phyloP scores from a whole-genome alignment of 2,329 filamentous ascomycete genomes.

The Cladosporium sp. region DNA sequence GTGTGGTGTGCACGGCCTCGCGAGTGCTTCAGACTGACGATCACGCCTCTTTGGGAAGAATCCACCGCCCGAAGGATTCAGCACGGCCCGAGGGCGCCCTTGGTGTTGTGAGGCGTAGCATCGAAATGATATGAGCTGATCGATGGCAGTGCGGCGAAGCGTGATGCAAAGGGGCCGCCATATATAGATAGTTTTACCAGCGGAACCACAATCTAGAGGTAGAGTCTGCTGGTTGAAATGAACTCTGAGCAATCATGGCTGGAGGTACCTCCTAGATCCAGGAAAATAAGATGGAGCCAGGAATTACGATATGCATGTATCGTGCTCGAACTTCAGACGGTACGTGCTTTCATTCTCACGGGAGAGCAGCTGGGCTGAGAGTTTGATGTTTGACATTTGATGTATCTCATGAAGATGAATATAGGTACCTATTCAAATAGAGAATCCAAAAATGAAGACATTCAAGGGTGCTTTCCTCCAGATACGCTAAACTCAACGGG shows the following conservation, averaged over 20 bases:
- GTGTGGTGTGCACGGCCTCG: background rate
- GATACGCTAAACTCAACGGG: background rate
- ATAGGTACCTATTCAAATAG: no score
- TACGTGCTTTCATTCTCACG: background rate
- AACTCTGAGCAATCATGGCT: no score
- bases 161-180: background rate
- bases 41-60: constrained; percentile 2
- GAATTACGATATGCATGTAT: background rate
- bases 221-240: no score
- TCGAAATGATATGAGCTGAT: background rate
- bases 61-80: constrained; percentile 8
- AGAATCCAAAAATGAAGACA: no score
- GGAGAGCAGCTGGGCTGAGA: background rate
- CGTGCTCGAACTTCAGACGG: background rate
- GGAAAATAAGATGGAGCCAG: background rate
- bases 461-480: background rate
- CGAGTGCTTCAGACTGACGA: background rate
- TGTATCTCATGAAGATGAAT: no score
- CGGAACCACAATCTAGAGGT: background rate
- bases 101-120: background rate
- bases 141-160: background rate
- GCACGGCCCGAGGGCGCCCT: background rate
- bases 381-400: no score
- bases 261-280: background rate
- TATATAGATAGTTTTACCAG: background rate